phyloP scores from a whole-genome alignment of 177 flowering plant genomes.

The Tripterygium wilfordii region DNA sequence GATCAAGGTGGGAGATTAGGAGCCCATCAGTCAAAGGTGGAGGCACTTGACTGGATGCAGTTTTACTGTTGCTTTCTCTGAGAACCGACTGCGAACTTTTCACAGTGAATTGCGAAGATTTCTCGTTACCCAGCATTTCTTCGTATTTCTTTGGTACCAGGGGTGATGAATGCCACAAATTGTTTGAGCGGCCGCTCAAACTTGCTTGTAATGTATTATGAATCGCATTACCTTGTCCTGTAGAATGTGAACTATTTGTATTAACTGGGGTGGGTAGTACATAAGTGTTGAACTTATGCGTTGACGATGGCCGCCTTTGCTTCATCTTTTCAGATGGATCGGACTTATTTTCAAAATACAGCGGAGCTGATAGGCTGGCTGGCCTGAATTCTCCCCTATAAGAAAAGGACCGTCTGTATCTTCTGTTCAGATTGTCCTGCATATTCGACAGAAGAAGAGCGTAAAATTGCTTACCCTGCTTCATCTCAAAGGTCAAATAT shows the following conservation, averaged over 20 bases:
- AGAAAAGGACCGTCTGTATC: slow-evolving; percentile 24
- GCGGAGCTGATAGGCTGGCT: slow-evolving; percentile 79
- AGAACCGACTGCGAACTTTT: slow-evolving; percentile 41
- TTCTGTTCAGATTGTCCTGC: slow-evolving; percentile 49
- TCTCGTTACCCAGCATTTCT: slow-evolving; percentile 28
- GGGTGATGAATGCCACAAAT: slow-evolving; percentile 62
- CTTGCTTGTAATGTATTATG: slow-evolving; percentile 23
- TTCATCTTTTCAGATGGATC: slow-evolving; percentile 38
- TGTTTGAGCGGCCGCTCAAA: slow-evolving; percentile 20
- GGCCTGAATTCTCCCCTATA: slow-evolving; percentile 18
- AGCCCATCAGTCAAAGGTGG: slow-evolving; percentile 49
- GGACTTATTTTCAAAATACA: slow-evolving; percentile 44
- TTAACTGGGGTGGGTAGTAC: slow-evolving; percentile 78
- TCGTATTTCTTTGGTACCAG: slow-evolving; percentile 38
- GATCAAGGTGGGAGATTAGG: slow-evolving; percentile 25
- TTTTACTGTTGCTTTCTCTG: slow-evolving; percentile 52
- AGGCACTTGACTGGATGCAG: slow-evolving; percentile 32
- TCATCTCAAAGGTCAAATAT: not conserved
- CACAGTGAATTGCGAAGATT: slow-evolving; percentile 21
- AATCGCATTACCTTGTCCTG: slow-evolving; percentile 25
- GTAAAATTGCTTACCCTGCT: not conserved
- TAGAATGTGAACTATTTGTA: slow-evolving; percentile 34
- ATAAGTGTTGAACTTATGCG: slow-evolving; percentile 61
- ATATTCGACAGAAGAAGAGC: slow-evolving; percentile 9
- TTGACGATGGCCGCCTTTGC: slow-evolving; percentile 34